Evolutionary conservation across 306 rosid species (phyloP).

Genomic region (Parietaria judaica): DNA sequence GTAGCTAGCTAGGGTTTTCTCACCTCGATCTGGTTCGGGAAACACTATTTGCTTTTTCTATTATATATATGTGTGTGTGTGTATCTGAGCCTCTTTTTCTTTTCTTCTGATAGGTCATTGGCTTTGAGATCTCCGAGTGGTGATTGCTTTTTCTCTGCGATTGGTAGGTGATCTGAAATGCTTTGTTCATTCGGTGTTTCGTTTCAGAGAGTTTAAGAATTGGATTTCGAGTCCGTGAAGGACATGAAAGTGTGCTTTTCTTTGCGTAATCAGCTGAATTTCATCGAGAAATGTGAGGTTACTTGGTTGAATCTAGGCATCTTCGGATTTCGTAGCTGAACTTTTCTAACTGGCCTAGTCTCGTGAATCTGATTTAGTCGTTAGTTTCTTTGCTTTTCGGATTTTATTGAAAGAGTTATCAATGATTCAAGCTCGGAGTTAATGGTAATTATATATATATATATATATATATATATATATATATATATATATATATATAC

Average conservation of each 20-base stretch:
- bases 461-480: too few relatives aligned
- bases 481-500: conserved; percentile 5
- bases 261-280: conserved; percentile 2
- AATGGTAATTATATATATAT: background rate
- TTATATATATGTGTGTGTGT: background rate
- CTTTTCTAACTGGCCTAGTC: background rate
- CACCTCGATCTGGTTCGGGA: background rate
- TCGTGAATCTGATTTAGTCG: background rate
- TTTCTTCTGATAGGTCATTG: conserved; percentile 3
- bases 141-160: conserved; percentile 29
- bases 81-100: background rate
- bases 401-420: conserved; percentile 5
- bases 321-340: background rate
- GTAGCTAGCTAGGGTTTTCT: conserved; percentile 12
- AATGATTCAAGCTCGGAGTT: conserved; percentile 12
- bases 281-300: background rate
- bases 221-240: background rate
- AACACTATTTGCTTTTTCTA: background rate
- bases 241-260: background rate
- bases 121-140: conserved; percentile 30
- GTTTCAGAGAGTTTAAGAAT: background rate
- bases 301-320: background rate
- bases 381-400: conserved; percentile 1
- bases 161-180: conserved; percentile 33
- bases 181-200: background rate